Conservation (phyloP, 169 alveolate genomes). For the Plasmodium malariae region DNA sequence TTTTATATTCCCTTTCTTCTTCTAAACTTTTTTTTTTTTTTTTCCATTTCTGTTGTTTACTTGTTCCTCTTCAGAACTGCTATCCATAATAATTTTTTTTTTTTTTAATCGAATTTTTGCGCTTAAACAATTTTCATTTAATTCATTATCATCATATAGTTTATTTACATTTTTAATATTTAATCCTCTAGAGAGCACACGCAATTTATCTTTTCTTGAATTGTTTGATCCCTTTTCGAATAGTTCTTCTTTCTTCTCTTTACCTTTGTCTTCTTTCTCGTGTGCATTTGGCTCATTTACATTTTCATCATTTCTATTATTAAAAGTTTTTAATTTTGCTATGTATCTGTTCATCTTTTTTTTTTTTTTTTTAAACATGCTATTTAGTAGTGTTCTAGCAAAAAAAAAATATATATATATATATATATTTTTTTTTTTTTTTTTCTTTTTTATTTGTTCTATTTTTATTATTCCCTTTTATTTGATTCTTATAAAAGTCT, state of each 20-base stretch:
- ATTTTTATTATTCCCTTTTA: too few species aligned
- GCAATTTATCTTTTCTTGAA: conserved; percentile 28
- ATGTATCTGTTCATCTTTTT: not conserved
- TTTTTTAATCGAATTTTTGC: conserved; percentile 41
- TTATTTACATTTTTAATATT: conserved; percentile 30
- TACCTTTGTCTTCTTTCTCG: not conserved
- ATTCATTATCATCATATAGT: conserved; percentile 2
- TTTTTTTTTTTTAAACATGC: too few species aligned
- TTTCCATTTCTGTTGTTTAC: not conserved
- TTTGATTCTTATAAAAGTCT: too few species aligned
- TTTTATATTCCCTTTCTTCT: conserved; percentile 1
- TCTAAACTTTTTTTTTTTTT: not conserved
- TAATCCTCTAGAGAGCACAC: conserved; percentile 19
- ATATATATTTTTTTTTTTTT: too few species aligned
- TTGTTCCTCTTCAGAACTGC: conserved; percentile 11
- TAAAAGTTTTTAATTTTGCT: not conserved
- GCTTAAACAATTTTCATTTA: not conserved
- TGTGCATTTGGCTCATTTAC: not conserved
- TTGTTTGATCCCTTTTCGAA: not conserved
- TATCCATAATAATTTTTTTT: conserved; percentile 35
- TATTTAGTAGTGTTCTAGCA: too few species aligned
- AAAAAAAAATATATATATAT: too few species aligned
- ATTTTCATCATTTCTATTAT: not conserved
- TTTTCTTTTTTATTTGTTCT: too few species aligned
- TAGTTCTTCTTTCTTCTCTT: not conserved